These are phyloP conservation scores for Gossypium raimondii DNA, from an alignment of 345 rosid genomes.

Conservation along the genomic window DNA sequence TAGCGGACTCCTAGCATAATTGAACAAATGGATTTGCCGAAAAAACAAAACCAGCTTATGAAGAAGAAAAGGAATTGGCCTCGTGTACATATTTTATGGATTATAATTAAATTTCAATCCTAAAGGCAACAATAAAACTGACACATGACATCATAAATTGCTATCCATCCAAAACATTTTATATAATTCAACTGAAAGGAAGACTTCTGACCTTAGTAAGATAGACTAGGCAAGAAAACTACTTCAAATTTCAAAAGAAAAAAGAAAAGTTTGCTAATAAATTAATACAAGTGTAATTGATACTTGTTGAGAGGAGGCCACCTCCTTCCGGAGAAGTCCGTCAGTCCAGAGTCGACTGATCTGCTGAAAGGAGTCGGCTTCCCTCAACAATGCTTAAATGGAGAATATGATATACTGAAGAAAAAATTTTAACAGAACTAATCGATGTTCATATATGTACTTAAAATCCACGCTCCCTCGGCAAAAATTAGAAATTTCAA, in stretches of 20 bases:
- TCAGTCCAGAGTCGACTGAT: no score
- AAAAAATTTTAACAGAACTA: not conserved
- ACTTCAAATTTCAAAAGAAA: not conserved
- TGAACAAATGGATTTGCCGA: not conserved
- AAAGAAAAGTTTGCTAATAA: not conserved
- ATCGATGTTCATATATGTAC: not conserved
- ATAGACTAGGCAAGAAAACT: not conserved
- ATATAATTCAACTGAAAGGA: not conserved
- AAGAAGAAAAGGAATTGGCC: not conserved
- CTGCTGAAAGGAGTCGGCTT: no score
- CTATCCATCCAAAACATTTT: not conserved
- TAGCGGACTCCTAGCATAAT: constrained; percentile 71
- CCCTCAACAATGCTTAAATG: not conserved
- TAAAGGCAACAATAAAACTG: not conserved
- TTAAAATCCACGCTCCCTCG: not conserved
- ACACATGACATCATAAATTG: not conserved
- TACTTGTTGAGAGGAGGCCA: no score
- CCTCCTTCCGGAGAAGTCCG: no score
- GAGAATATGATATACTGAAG: not conserved
- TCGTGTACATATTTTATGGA: not conserved
- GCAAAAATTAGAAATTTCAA: not conserved
- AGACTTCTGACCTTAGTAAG: not conserved
- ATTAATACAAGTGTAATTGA: not conserved
- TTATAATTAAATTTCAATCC: not conserved
- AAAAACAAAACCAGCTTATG: not conserved